phyloP scores from a whole-genome alignment of 768 basidiomycete genomes.

The Trichaptum fuscoviolaceum region DNA sequence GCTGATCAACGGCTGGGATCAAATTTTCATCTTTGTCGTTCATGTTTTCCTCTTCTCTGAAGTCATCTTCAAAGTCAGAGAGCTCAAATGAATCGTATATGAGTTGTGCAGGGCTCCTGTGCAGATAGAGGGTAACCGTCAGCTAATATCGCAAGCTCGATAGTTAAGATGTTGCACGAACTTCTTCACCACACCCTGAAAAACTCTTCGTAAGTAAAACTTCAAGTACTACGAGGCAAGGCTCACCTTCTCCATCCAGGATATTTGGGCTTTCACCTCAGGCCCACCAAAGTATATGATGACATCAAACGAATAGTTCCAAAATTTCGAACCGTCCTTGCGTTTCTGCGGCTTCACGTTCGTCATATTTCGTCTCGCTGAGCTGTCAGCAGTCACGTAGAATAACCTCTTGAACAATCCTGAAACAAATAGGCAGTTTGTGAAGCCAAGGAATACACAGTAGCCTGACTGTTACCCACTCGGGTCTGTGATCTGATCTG shows the following conservation, averaged over 20 bases:
- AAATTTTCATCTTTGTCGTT: neutral
- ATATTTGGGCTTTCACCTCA: neutral
- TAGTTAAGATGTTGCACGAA: neutral
- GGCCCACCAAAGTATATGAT: neutral
- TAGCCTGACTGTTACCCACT: neutral
- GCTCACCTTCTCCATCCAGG: neutral
- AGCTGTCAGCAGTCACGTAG: neutral
- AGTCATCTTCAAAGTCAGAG: neutral
- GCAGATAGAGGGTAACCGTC: neutral
- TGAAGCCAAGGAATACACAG: neutral
- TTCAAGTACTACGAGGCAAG: neutral
- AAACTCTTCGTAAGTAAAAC: neutral
- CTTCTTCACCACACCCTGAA: neutral
- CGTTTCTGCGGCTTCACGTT: neutral
- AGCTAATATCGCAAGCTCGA: too few relatives aligned
- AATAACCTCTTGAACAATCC: neutral
- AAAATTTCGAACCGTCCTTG: neutral
- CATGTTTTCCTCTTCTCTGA: neutral
- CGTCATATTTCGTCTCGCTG: neutral
- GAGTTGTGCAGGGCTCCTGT: neutral
- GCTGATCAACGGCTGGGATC: neutral
- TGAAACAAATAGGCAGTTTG: neutral
- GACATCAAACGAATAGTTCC: neutral
- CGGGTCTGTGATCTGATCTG: neutral
- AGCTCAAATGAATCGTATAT: neutral